phyloP scores from a whole-genome alignment of 768 basidiomycete species.

The Holtermannia corniformis region DNA sequence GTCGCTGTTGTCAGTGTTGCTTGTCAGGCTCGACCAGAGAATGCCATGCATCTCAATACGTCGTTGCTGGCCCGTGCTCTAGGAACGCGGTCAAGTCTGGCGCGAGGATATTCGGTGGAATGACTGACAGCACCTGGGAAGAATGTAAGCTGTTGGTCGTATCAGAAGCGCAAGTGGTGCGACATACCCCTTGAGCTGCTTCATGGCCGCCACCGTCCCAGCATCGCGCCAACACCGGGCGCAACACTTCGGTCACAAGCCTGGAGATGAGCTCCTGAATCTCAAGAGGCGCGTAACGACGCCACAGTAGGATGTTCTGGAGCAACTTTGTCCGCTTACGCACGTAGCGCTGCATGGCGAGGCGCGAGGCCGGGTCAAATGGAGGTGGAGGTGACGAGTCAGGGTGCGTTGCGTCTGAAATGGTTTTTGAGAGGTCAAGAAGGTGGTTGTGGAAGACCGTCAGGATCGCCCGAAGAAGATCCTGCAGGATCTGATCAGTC shows the following conservation, averaged over 20 bases:
- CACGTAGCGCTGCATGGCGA: slow-evolving; percentile 62
- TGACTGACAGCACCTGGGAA: slow-evolving; percentile 13
- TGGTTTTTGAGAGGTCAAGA: slow-evolving; percentile 36
- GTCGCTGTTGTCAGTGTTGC: no score
- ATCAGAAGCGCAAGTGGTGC: not conserved
- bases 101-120: slow-evolving; percentile 11
- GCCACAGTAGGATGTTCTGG: slow-evolving; percentile 63
- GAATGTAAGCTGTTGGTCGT: not conserved
- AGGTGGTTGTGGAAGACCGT: slow-evolving; percentile 49
- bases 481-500: slow-evolving; percentile 36
- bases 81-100: slow-evolving; percentile 25
- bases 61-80: slow-evolving; percentile 4
- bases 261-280: slow-evolving; percentile 51
- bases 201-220: slow-evolving; percentile 84
- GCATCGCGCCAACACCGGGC: slow-evolving; percentile 59
- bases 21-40: no score
- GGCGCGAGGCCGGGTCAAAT: slow-evolving; percentile 68
- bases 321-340: slow-evolving; percentile 61
- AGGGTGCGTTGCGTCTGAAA: slow-evolving; percentile 7
- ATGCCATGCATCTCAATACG: not conserved
- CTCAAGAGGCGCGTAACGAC: slow-evolving; percentile 58
- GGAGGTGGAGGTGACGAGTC: slow-evolving; percentile 40
- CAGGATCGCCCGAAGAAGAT: slow-evolving; percentile 51
- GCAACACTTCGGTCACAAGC: slow-evolving; percentile 54
- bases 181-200: slow-evolving; percentile 51